Percentiles rank a stretch among this genome's conserved stretches.
Evolutionary conservation across 2,329 filamentous ascomycete species (phyloP).

Genomic region (Fusarium sp.): DNA sequence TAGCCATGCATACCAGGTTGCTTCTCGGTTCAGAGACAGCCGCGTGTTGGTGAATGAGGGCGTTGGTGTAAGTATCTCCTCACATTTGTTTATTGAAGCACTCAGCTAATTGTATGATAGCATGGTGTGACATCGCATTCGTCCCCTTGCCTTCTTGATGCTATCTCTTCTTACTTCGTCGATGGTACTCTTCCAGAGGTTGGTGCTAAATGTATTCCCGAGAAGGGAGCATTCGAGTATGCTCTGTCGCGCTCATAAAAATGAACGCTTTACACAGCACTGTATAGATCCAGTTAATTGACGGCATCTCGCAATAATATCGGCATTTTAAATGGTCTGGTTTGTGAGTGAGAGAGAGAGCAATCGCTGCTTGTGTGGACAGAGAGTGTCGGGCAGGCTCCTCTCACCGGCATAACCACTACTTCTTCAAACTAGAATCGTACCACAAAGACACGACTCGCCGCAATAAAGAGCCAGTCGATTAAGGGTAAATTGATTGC

Average conservation of each 20-base stretch:
- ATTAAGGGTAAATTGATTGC: too few species aligned
- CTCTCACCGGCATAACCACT: too few species aligned
- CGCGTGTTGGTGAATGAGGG: conserved; percentile 38
- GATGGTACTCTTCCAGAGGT: conserved; percentile 14
- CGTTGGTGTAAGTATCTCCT: conserved; percentile 28
- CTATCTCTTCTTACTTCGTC: conserved; percentile 24
- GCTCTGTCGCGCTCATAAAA: not conserved
- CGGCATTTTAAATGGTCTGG: too few species aligned
- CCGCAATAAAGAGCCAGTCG: too few species aligned
- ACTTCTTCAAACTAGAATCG: too few species aligned
- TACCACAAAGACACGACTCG: too few species aligned
- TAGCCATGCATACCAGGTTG: conserved; percentile 28
- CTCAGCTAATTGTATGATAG: not conserved
- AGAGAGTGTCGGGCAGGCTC: too few species aligned
- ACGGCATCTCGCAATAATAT: not conserved
- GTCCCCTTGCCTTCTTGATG: conserved; percentile 17
- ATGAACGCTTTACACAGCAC: fast-evolving
- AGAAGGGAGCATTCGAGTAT: conserved; percentile 25
- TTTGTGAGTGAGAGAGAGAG: not conserved
- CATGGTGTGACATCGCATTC: conserved; percentile 31
- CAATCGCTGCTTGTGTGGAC: too few species aligned
- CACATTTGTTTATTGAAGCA: fast-evolving
- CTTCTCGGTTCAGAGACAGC: conserved; percentile 32
- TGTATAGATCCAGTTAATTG: not conserved
- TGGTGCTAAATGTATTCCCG: conserved; percentile 21